Conservation (phyloP, 2,329 filamentous ascomycete genomes). For the Boeremia lycopersici region DNA sequence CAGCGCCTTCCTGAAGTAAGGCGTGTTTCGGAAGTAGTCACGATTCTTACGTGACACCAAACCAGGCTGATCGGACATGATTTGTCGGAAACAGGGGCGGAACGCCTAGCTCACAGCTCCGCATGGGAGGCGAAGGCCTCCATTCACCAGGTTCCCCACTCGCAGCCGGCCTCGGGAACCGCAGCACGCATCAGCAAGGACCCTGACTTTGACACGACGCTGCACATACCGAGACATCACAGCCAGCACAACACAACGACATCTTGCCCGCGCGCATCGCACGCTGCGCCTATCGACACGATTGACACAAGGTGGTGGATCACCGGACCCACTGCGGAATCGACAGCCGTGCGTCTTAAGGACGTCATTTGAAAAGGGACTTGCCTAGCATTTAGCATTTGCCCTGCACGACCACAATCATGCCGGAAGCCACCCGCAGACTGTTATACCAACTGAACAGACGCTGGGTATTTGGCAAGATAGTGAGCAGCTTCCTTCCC, state of each 20-base stretch:
- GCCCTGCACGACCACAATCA: conserved; percentile 33
- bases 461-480: conserved; percentile 74
- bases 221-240: conserved; percentile 1
- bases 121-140: conserved; percentile 17
- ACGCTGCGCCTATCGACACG: conserved; percentile 25
- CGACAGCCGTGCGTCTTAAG: conserved; percentile 24
- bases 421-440: conserved; percentile 58
- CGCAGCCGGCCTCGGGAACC: conserved; percentile 14
- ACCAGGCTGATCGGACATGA: conserved; percentile 10
- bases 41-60: conserved; percentile 7
- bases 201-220: conserved; percentile 19
- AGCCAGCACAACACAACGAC: conserved; percentile 11
- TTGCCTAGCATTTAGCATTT: conserved; percentile 26
- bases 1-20: neutral
- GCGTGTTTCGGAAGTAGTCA: neutral
- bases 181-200: conserved; percentile 21
- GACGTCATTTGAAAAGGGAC: conserved; percentile 37
- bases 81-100: conserved; percentile 18
- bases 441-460: conserved; percentile 70
- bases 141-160: conserved; percentile 17
- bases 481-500: conserved; percentile 59
- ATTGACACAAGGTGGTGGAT: conserved; percentile 7
- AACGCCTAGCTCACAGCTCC: conserved; percentile 23
- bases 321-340: conserved; percentile 12
- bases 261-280: conserved; percentile 11